Evolutionary conservation across 2,329 filamentous ascomycete genomes (phyloP).

Genomic region (Xylaria sp.): DNA sequence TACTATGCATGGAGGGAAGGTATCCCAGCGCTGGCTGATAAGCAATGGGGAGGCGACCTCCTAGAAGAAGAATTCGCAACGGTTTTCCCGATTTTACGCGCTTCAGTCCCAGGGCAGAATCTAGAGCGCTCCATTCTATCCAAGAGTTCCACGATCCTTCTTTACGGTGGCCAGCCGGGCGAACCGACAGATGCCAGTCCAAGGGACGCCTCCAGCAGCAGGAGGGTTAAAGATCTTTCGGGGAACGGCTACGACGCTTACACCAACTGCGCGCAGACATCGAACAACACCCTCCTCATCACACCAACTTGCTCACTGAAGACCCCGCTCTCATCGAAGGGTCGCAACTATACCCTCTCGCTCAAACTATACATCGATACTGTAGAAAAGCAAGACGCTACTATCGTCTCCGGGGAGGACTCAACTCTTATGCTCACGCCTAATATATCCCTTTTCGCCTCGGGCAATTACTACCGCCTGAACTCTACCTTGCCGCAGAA

Average conservation of each 20-base stretch:
- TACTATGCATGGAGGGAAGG: conserved; percentile 64
- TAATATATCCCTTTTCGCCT: conserved; percentile 51
- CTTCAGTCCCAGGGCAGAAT: conserved; percentile 59
- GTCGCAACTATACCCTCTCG: conserved; percentile 65
- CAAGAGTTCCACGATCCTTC: conserved; percentile 50
- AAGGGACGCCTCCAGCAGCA: not conserved
- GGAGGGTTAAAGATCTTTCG: conserved; percentile 50
- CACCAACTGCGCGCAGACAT: conserved; percentile 52
- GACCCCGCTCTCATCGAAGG: conserved; percentile 64
- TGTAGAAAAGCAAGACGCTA: conserved; percentile 49
- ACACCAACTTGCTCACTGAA: conserved; percentile 54
- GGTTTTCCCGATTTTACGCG: conserved; percentile 54
- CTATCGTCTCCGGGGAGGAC: conserved; percentile 56
- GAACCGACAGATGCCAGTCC: not conserved
- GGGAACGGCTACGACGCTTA: conserved; percentile 55
- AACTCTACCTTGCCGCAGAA: conserved; percentile 50
- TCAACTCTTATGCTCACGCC: conserved; percentile 57
- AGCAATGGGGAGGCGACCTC: conserved; percentile 64
- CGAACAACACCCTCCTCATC: conserved; percentile 48
- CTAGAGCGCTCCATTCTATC: conserved; percentile 58
- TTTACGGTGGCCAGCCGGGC: conserved; percentile 44
- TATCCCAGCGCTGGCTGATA: conserved; percentile 62
- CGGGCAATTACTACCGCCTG: conserved; percentile 52
- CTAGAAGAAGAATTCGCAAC: conserved; percentile 53
- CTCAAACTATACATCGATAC: conserved; percentile 53